Evolutionary conservation across 2,329 filamentous ascomycete genomes (phyloP), one percentile per base, ranked within the genome.

Genomic region (Fusarium sacchari): DNA sequence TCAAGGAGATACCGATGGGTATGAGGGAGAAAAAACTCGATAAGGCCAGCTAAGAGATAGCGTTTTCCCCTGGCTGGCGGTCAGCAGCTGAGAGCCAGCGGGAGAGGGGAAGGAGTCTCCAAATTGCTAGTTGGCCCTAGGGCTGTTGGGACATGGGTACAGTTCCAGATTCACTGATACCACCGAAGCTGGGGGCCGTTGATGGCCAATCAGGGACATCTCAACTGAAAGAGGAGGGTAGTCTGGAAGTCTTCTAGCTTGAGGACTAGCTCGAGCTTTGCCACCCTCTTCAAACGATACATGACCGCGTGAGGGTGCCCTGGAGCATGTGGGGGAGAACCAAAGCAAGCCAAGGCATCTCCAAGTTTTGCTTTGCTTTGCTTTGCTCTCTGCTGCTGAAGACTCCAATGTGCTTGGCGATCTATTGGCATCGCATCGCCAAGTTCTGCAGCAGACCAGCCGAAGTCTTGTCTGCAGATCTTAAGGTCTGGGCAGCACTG

Each of bases 211-310:
- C 55, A 72, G 28, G 17, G 30, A 34, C 49, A 50, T 24, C 26
- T 24, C 20, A 12, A 22, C 34, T 22, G 43, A 47, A 47, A 32
- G 60, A 60, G 46, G 50, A 52, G 61, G 67, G 58, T 53, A 74
- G 64, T 75, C 76, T 78, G 74, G 76, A 78, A 78, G 67, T 55
- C 66, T 78, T 78, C 76, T 78, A 78, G 76, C 65, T 22, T 26
- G 36, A 37, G 17, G 46, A 36, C 55, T 61, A 71, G 49, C 14
- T 40, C 18, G n/a, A 24, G 24, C 46, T 26, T 57, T 39, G 40
- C 60, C 58, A 70, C 69, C 68, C 64, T 46, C 55, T 32, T 36
- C 44, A 15, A 26, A 28, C 44, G 40, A 53, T 52, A 59, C n/a
- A 28, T 34, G 64, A 40, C 65, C 28, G 50, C 53, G 55, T 42